Evolutionary conservation across 495 filamentous ascomycete species (phyloP), one percentile per base, ranked within the genome.

Genomic region (Aspergillus bertholletiae): DNA sequence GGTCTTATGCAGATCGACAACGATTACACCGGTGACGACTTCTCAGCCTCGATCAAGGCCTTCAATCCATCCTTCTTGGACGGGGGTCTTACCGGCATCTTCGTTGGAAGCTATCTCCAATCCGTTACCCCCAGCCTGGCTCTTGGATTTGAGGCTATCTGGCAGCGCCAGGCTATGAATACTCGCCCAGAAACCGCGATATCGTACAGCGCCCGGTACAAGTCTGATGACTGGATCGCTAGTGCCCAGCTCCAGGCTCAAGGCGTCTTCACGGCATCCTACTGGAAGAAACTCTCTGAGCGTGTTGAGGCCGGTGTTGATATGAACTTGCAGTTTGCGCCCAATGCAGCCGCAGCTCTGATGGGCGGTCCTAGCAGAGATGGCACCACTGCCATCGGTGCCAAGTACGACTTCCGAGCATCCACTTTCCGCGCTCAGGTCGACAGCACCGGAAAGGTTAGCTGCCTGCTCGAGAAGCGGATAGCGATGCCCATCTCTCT

Each of bases 361-460:
- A 88, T 88, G 66, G 86, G 84, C 58, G 79, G 82, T 20, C 67
- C 82, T 46, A 81, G 82, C 62, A 90, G 89, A 64, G 93, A 97
- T 61, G 95, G 95, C 41, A 80, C 88, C 46, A 91, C 94, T 51
- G 88, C 92, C 37, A 79, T 97, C 61, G 95, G 94, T 65, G 91
- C 90, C 61, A 99, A 97, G 76, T 99, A 99, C 71, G 94, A 97
- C 67, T 99, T 99, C 85, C 81, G 90, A 54, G 86, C 89, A 66
- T 93, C 90, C 34, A 92, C 89, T 9, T 96, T 97, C 83, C 84
- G 92, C 57, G 94, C 93, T 20, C 95, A 97, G 74, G 81, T 99
- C 49, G 94, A 99, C 74, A 93, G 90, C 65, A 83, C 89, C 56
- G 95, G 95, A 61, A 94, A 92, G 78, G 80, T 99, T 58, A 88